Base-by-base conservation (phyloP, 1,284 basidiomycete species). In the Melampsora americana region DNA sequence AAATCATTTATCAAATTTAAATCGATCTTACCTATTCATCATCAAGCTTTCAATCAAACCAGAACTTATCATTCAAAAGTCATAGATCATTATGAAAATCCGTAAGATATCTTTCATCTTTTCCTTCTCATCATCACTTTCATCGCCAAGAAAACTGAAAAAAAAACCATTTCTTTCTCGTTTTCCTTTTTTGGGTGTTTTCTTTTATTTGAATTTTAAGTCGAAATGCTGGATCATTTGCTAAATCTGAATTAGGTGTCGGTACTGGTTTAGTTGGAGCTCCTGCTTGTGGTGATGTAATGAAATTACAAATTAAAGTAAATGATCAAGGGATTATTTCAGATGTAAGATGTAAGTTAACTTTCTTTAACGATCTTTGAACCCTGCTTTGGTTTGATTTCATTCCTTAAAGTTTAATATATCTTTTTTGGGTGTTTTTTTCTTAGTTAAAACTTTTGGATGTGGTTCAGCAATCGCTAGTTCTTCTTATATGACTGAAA, bases 201-300 rank as follows among this genome's bases (percentile, higher is more conserved):
- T 53, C 4, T 53, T 53, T 53, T n/a, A n/a, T n/a, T 23, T 53
- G 50, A 5, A 23, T 53, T 14, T 2, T 20, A 48, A 53, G 50
- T 53, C 50, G 50, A 53, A 72, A 72, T 61, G 94, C 98, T 69
- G 95, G 95, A 78, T 96, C 93, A 69, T 88, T 99, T 81, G 90
- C 92, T 81, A 98, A 98, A 86, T 88, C 87, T 79, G 94, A 97
- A 82, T 80, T 86, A 50, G 89, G 96, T 83, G 94, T 99, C 77
- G 96, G 96, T 53, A 97, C 95, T 77, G 96, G 96, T 66, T 90
- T 99, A 70, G 96, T 99, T 67, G 96, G 96, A 76, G 96, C 96
- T 75, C 95, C 95, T 83, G 94, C 93, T 87, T 96, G 87, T 82
- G 93, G 90, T 20, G 83, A 84, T 79, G 84, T 84, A 65, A 81